Base-by-base conservation (phyloP, 2,329 filamentous ascomycete genomes). In the Plenodomus biglobosus region DNA sequence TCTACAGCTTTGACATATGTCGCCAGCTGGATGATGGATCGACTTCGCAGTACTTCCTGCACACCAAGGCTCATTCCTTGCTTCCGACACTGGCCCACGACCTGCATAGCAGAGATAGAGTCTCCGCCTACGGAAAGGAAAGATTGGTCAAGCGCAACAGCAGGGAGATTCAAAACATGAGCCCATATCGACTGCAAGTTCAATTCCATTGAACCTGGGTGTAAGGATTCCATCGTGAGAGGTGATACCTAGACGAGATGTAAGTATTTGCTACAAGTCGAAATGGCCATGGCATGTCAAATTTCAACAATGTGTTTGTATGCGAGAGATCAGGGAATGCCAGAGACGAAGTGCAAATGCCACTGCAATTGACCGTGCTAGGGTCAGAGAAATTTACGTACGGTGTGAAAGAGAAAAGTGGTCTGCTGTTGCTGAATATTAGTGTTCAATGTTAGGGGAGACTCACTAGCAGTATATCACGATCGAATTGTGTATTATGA, bases 51-150 rank as follows among this genome's bases (percentile, higher is more conserved):
- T 2, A 80, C 71, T 19, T 78, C 75, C 52, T 78, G 76, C 10
- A 80, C 76, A 10, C 71, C 76, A 19, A 79, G 61, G 11, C 72
- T 69, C 48, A 79, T 65, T 1, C 75, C 75, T 30, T 66, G 62
- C 56, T 76, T 77, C 40, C 76, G 76, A 50, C 74, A 78, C 30
- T 75, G 68, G 2, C 73, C 73, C 48, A 77, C 71, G 34, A 77
- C 76, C 40, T 76, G 76, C 73, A 80, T 79, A 0, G 77, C 76
- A 35, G 76, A 76, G 45, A 79, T 78, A 0, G 76, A 78, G 46
- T 79, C 77, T 42, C 77, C 77, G 27, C 76, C 76, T 2, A 78
- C 55, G 10, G 68, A 73, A 3, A 79, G 54, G 51, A 79, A 79
- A 1, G 67, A 52, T 10, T 62, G 59, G 34, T 68, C 60, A 13